A percentile compares a stretch with the other conserved stretches of the same genome.
Evolutionary conservation across 164 flowering plant species (phyloP).

Genomic region (Piper betle): DNA sequence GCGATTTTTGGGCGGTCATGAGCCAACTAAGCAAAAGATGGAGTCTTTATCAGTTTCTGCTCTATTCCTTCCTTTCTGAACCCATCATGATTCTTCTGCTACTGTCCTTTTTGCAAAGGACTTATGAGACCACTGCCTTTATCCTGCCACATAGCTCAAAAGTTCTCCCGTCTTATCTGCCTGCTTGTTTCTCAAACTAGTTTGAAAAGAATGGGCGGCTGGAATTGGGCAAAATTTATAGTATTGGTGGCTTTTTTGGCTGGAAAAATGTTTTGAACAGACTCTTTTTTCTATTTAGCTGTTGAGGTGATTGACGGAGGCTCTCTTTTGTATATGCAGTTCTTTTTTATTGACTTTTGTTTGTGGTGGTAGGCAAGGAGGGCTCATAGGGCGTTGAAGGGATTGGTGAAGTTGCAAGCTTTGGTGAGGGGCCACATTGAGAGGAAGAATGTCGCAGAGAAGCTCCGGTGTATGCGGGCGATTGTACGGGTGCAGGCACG

Average conservation of each 20-base stretch:
- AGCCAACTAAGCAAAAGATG: not conserved
- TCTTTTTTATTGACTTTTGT: not conserved
- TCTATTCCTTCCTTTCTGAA: not conserved
- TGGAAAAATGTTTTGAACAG: not conserved
- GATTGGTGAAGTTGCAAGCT: conserved; percentile 87
- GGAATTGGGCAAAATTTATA: too few relatives aligned
- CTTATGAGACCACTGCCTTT: not conserved
- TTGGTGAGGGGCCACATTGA: conserved; percentile 84
- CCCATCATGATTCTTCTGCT: not conserved
- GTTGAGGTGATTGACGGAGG: not conserved
- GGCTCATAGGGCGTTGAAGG: conserved; percentile 79
- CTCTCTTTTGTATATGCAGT: not conserved
- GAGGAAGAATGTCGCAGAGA: conserved; percentile 66
- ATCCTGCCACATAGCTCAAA: not conserved
- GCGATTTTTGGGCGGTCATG: too few relatives aligned
- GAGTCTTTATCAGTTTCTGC: not conserved
- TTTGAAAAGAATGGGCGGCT: not conserved
- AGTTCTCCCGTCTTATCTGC: not conserved
- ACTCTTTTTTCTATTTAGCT: not conserved
- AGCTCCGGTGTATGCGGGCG: conserved; percentile 74
- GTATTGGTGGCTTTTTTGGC: not conserved
- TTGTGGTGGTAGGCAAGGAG: conserved; percentile 60
- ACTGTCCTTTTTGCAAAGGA: too few relatives aligned
- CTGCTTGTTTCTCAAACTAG: not conserved
- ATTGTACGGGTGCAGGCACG: conserved; percentile 69